Evolutionary conservation across 371 early-diverging fungal genomes (phyloP), one percentile per base, ranked within the genome.

Genomic region (Paraphysoderma sedebokerense): DNA sequence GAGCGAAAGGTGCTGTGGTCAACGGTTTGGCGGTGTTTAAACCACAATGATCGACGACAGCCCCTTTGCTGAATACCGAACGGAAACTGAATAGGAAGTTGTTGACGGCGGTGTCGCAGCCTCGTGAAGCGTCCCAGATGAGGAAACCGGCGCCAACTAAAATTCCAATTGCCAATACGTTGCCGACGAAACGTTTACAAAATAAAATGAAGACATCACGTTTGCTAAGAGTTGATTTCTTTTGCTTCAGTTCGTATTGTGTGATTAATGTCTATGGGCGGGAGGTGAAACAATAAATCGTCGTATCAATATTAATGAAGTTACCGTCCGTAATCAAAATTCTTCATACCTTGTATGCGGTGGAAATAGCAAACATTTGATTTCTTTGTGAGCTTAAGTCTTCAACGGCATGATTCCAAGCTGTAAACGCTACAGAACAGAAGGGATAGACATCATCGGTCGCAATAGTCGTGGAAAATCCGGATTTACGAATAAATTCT

Each of bases 331-430:
- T n/a, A n/a, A n/a, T n/a, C n/a, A n/a, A n/a, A n/a, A n/a, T n/a
- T n/a, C n/a, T n/a, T n/a, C n/a, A n/a, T n/a, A n/a, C n/a, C n/a
- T 48, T 47, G 9, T 44, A 23, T 29, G 30, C 20, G 15, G 49
- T 48, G 8, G 48, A 0, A 19, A 48, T 48, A 15, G 49, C 49
- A 19, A 48, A 48, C 1, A 44, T 35, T 19, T 38, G 49, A 35
- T 48, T 50, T 50, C 15, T n/a, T 5, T 12, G 7, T 13, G 23
- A 31, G n/a, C 32, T 33, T 12, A 15, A 19, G 17, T 7, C 27
- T 2, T 33, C 49, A n/a, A 50, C 35, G 6, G 50, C n/a, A 22
- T 46, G 48, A 30, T 50, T 48, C 50, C 50, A 50, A 0, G 49
- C 13, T 5, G 50, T 0, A 15, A 50, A 50, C 7, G n/a, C 27